Evolutionary conservation across 495 filamentous ascomycete species (phyloP), one percentile per base, ranked within the genome.

Genomic region (Venustampulla echinocandica): DNA sequence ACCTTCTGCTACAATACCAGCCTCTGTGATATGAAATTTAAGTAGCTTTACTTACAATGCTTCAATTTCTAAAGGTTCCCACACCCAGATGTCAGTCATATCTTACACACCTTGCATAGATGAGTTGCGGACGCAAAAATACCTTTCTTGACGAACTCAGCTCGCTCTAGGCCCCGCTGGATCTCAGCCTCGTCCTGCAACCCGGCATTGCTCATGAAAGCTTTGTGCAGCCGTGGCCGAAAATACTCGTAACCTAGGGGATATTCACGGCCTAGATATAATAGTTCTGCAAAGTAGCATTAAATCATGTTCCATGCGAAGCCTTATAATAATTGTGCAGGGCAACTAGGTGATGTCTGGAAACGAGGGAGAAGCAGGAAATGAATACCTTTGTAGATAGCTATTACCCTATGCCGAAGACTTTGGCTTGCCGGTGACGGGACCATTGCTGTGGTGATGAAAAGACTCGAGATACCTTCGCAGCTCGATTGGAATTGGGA

Each of bases 81-180:
- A 23, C 18, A 52, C 20, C 5, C 9, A 18, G 20, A 45, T 18
- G 43, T 59, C 25, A 2, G 30, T n/a, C n/a, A n/a, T n/a, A n/a
- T n/a, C n/a, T n/a, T n/a, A n/a, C n/a, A n/a, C n/a, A n/a, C n/a
- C n/a, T n/a, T n/a, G n/a, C n/a, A n/a, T n/a, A n/a, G n/a, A n/a
- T n/a, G n/a, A n/a, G n/a, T n/a, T n/a, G n/a, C n/a, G n/a, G n/a
- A n/a, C n/a, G n/a, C n/a, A n/a, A n/a, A n/a, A n/a, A n/a, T 52
- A 88, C 87, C 87, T 72, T 90, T 95, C 63, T 87, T 90, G 3
- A 96, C 85, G 64, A 84, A 97, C 51, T 93, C 77, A 1, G 88
- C 92, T 55, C 76, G 69, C 25, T 75, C 73, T 47, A 98, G 85
- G 0, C 78, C 87, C 53, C 82, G 69, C 38, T 70, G 69, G 30